Evolutionary conservation across 1,284 basidiomycete genomes (phyloP).

Genomic region (Phaffia rhodozyma): DNA sequence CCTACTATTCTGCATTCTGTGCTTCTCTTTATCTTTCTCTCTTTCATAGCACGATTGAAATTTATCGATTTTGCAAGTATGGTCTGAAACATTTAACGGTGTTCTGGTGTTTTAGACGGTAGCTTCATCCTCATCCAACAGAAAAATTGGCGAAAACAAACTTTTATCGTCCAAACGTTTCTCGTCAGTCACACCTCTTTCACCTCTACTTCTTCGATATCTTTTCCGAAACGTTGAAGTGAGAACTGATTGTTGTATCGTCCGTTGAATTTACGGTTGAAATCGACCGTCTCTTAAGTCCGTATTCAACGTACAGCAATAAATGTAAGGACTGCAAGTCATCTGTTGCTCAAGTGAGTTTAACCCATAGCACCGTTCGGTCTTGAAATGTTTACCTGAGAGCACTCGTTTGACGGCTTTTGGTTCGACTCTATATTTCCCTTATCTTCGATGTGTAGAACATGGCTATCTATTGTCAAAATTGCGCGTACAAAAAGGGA

Average conservation of each 20-base stretch:
- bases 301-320: constrained; percentile 27
- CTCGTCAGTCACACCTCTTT: constrained; percentile 7
- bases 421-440: not conserved
- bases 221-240: constrained; percentile 26
- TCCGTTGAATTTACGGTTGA: constrained; percentile 2
- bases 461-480: constrained; percentile 34
- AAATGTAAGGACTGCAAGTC: constrained; percentile 37
- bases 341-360: constrained; percentile 16
- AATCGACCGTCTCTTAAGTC: constrained; percentile 26
- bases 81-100: not conserved
- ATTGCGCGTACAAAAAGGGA: constrained; percentile 37
- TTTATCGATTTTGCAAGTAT: not conserved
- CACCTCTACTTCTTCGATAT: not conserved
- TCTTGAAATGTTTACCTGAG: not conserved
- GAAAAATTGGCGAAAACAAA: constrained; percentile 38
- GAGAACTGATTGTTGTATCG: constrained; percentile 19
- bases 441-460: constrained; percentile 24
- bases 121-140: constrained; percentile 30
- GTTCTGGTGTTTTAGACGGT: constrained; percentile 31
- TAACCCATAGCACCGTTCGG: not conserved
- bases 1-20: not conserved
- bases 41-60: not conserved
- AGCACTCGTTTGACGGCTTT: not conserved
- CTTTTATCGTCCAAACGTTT: constrained; percentile 28
- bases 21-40: not conserved